A percentile compares a stretch with the other conserved stretches of the same genome.
Evolutionary conservation across 1,284 basidiomycete species (phyloP).

Genomic region (Schizophyllum amplum): DNA sequence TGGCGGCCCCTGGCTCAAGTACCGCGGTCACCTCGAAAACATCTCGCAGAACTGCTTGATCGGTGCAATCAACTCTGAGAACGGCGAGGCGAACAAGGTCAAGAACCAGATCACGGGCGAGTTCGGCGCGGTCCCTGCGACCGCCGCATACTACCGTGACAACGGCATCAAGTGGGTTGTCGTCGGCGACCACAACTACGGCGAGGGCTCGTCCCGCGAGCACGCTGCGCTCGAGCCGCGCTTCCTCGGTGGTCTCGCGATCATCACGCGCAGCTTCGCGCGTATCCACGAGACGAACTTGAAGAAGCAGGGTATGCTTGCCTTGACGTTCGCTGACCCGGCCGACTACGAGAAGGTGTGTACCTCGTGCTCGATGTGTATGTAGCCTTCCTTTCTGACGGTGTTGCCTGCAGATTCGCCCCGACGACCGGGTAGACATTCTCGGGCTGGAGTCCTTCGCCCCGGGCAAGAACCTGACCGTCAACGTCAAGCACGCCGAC

Average conservation of each 20-base stretch:
- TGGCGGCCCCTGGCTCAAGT: slow-evolving; percentile 99
- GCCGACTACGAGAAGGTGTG: slow-evolving; percentile 96
- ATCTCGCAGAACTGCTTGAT: slow-evolving; percentile 99
- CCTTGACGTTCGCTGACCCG: slow-evolving; percentile 80
- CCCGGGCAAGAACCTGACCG: slow-evolving; percentile 82
- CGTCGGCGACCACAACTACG: slow-evolving; percentile 93
- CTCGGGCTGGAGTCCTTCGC: slow-evolving; percentile 77
- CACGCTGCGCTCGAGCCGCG: slow-evolving; percentile 97
- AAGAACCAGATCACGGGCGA: slow-evolving; percentile 89
- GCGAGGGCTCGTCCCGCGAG: slow-evolving; percentile 96
- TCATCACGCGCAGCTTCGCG: slow-evolving; percentile 93
- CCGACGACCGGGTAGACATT: slow-evolving; percentile 80
- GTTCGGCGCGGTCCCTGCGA: slow-evolving; percentile 80
- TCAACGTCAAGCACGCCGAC: slow-evolving; percentile 76
- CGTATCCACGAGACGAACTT: slow-evolving; percentile 98
- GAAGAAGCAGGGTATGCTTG: slow-evolving; percentile 97
- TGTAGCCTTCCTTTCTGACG: too few relatives aligned
- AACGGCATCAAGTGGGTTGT: slow-evolving; percentile 93
- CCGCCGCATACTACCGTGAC: slow-evolving; percentile 85
- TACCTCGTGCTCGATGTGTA: too few relatives aligned
- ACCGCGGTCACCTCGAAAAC: slow-evolving; percentile 98
- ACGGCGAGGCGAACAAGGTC: slow-evolving; percentile 93
- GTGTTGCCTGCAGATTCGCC: slow-evolving; percentile 74
- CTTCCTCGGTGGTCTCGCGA: slow-evolving; percentile 91
- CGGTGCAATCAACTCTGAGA: slow-evolving; percentile 93